Conservation (phyloP, 352 stramenopile genomes). For the Globisporangium echinulatum region DNA sequence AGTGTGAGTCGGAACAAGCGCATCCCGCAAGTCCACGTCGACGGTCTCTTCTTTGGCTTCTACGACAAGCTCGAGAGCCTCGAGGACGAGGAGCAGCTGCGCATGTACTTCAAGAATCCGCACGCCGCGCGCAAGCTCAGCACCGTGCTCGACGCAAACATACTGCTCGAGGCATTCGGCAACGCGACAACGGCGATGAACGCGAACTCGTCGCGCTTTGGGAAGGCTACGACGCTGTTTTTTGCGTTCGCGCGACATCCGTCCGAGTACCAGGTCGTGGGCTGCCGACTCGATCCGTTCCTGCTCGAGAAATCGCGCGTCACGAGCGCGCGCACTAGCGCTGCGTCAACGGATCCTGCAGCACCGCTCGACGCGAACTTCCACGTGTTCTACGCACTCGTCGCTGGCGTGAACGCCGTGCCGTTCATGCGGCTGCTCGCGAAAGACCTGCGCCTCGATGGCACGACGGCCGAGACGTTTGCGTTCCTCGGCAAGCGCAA, state of each 20-base stretch:
- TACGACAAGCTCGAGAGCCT: constrained; percentile 75
- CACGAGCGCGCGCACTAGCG: constrained; percentile 19
- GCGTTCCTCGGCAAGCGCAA: constrained; percentile 37
- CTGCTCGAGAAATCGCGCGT: constrained; percentile 65
- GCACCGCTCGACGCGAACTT: constrained; percentile 41
- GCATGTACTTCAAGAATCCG: constrained; percentile 74
- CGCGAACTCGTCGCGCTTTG: constrained; percentile 70
- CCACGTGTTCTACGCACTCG: constrained; percentile 67
- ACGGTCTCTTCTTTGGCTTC: constrained; percentile 68
- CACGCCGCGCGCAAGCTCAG: constrained; percentile 52
- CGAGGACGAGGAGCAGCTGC: constrained; percentile 72
- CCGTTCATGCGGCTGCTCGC: constrained; percentile 24
- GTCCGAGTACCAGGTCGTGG: constrained; percentile 45
- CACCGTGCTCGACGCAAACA: constrained; percentile 57
- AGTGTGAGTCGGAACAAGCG: constrained; percentile 59
- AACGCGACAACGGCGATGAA: constrained; percentile 63
- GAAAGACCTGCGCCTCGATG: constrained; percentile 36
- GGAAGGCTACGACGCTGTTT: constrained; percentile 48
- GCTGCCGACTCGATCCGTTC: constrained; percentile 51
- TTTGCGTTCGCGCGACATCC: constrained; percentile 40
- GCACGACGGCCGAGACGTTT: constrained; percentile 31
- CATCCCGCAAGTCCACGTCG: constrained; percentile 68
- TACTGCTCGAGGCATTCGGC: constrained; percentile 73
- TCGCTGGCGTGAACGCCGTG: constrained; percentile 45
- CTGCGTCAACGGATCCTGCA: neutral